Base-by-base conservation (phyloP, 805 yeast species). In the Kluyveromyces siamensis region DNA sequence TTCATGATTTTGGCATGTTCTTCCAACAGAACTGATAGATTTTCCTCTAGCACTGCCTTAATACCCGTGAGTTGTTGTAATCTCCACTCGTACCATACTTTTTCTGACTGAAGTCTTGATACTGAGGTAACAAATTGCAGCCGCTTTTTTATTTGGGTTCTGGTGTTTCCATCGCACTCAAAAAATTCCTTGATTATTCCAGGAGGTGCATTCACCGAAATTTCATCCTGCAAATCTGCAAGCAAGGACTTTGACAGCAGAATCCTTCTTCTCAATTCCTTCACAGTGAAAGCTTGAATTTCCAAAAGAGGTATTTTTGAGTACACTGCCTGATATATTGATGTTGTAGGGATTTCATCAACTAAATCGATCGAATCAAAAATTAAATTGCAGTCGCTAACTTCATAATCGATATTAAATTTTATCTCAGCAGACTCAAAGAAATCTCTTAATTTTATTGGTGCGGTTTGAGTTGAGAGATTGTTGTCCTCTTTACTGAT, bases 61-160 rank as follows among this genome's bases (percentile, higher is more conserved):
- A 81, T 65, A 39, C 77, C 80, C 21, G 68, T 66, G 6, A 76
- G 57, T 43, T 80, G 71, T 51, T 77, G 77, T 11, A 68, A 59
- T 51, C 86, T 66, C 88, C 87, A 82, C 45, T 73, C 75, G 54
- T 76, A 77, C 86, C 87, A 82, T 0, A 75, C 74, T 37, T 71
- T 72, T 50, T 69, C 71, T 0, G 86, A 78, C 55, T 76, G 77
- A 30, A 72, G 67, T 30, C 79, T 68, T 0, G 85, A 71, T 50
- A 65, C 75, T 30, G 71, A 74, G 56, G 79, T 78, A 40, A 81
- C 65, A 11, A 73, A 50, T 50, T 72, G 74, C 44, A 81, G 70
- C 50, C 76, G 76, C n/a, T 72, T 63, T 37, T 70, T 72, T 71
- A 79, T 69, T 1, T 60, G 55, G 40, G 66, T 62, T 52, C 69